Base-by-base conservation (phyloP, 2,329 filamentous ascomycete genomes). In the Rhinocladiella mackenziei region DNA sequence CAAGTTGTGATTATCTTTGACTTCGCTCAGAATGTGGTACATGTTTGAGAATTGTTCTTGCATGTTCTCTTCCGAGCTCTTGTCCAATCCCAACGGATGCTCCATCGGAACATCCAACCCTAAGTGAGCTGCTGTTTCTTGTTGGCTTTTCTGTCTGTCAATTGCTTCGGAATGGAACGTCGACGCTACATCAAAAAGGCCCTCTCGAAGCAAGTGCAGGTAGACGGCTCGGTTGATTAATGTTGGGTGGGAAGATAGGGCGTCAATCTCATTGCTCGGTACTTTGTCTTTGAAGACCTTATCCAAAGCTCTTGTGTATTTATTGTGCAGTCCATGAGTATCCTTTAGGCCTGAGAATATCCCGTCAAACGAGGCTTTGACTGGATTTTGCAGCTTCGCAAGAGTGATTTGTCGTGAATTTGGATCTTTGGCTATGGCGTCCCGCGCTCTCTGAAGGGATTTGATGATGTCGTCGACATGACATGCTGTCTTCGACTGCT, bases 171-270 rank as follows among this genome's bases (percentile, higher is more conserved):
- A 71, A 36, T 95, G 78, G 57, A 98, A 96, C 1, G 83, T 88
- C 11, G 83, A 81, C 9, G 91, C 91, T 2, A 95, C 89, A 15
- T 75, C 76, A 65, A 98, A 98, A 61, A 95, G 86, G 36, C 92
- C 92, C 68, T 97, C 91, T 29, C 92, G 86, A 28, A 98, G 76
- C 15, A 98, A 77, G 62, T 98, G 92, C 89, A 97, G 96, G 7
- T 86, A 86, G 57, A 98, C 94, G 5, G 92, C 91, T 44, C 89
- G 81, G 67, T 96, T 94, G 61, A 97, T 87, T 9, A 96, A 74
- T 11, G 76, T 73, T 3, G 84, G 77, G 54, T 94, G 81, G 14
- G 82, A 77, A 1, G 80, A 81, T 64, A 96, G 80, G 23, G 82
- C 84, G 65, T 94, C 88, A 58, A 88, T 82, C 45, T 89, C 85